A percentile compares a stretch with the other conserved stretches of the same genome.
phyloP scores from a whole-genome alignment of 2,329 filamentous ascomycete species.

The Cytospora mali region DNA sequence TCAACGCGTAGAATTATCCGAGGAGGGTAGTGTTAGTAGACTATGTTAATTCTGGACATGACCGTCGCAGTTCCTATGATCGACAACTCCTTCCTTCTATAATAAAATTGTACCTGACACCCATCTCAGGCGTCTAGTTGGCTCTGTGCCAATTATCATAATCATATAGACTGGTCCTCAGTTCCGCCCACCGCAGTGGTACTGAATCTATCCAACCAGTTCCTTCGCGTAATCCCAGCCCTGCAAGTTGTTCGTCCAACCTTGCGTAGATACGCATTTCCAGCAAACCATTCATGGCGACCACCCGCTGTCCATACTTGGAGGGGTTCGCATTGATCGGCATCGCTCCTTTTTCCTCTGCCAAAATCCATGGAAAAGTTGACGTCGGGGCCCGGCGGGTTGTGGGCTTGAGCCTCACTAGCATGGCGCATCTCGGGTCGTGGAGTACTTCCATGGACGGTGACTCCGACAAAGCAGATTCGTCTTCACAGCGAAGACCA shows the following conservation, averaged over 20 bases:
- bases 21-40: neutral
- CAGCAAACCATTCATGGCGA: neutral
- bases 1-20: neutral
- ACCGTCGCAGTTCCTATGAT: neutral
- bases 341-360: neutral
- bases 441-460: neutral
- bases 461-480: neutral
- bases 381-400: neutral
- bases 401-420: neutral
- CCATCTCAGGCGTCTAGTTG: neutral
- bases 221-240: neutral
- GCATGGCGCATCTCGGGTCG: neutral
- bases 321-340: neutral
- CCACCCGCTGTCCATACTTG: conserved; percentile 4
- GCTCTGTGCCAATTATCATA: neutral
- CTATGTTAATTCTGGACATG: neutral
- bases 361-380: neutral
- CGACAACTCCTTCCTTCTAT: neutral
- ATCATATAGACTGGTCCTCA: neutral
- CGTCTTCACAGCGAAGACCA: neutral
- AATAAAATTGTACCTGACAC: neutral
- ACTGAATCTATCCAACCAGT: neutral
- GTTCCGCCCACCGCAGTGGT: neutral
- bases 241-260: conserved; percentile 8
- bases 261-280: conserved; percentile 3